Base-by-base conservation (phyloP, 805 yeast genomes). In the Yarrowia deformans region DNA sequence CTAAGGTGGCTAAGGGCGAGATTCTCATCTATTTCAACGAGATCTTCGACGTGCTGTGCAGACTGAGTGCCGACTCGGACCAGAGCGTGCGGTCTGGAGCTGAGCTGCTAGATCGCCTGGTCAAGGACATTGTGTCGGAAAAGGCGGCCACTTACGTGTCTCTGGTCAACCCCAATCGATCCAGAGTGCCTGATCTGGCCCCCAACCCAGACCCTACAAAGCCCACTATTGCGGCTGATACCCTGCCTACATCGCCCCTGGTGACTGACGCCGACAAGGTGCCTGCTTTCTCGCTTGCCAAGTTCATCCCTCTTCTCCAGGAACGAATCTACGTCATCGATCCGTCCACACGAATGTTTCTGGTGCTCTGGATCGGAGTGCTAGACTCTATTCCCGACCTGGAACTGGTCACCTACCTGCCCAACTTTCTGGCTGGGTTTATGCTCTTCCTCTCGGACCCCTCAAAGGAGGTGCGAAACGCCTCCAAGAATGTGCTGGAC, bases 1-100 rank as follows among this genome's bases (percentile, higher is more conserved):
- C 98, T 58, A 95, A 95, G 76, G 96, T 95, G 23, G 97, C 98
- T 3, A 88, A 97, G 73, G 98, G 98, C 37, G 98, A 95, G 78
- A 91, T 95, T 29, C 81, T 95, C 71, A 81, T 90, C 13, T 93
- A 91, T 77, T 95, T 95, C 82, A 95, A 94, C 79, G 98, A 95
- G 79, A 89, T 93, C 1, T 95, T 95, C 77, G 98, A 95, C 77
- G 95, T 93, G 19, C 82, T 95, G 68, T 93, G 97, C 77, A 89
- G 90, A 70, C 84, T 93, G 69, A 92, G 94, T 29, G 93, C 97
- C 0, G 98, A 94, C 75, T 85, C 93, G 0, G 98, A 95, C 74
- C 87, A 90, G 52, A 88, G 96, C 45, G 98, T 95, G 39, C 90
- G 93, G 74, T 94, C 93, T 74, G 99, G 97, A 10, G 98, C 98